Base-by-base conservation (phyloP, 306 rosid genomes). In the Abrus precatorius region DNA sequence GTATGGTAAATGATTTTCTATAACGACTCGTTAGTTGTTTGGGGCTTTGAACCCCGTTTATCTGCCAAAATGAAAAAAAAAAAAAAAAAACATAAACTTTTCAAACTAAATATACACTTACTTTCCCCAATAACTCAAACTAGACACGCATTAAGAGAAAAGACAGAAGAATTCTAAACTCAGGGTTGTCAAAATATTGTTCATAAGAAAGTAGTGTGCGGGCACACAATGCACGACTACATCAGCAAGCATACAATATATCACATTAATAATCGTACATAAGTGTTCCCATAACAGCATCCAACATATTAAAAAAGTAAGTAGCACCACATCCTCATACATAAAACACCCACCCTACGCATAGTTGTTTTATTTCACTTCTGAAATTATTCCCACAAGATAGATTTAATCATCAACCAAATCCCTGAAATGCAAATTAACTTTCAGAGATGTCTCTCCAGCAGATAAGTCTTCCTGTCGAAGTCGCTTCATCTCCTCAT, bases 401-500 rank as follows among this genome's bases (percentile, higher is more conserved):
- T 8, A 60, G 38, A 65, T 72, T 52, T 40, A 64, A 55, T 60
- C 75, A 81, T 59, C 79, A 52, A 60, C 47, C 41, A 29, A 40
- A 44, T 43, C 53, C 7, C 57, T 11, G 27, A 33, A 62, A 74
- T 10, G 72, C 34, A 45, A 44, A 49, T 61, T 55, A 95, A 89
- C 84, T 80, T 74, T 92, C 97, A 41, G 97, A 92, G 97, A 91
- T 69, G 90, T 83, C 67, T 90, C 94, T 54, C 83, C 89, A 0
- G 81, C 74, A 0, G 92, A 91, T 5, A 78, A 77, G 80, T 74
- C 90, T 44, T 85, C 91, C 9, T 50, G 82, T 79, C 48, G 89
- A 13, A 90, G 89, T 59, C 92, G 92, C 82, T 87, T 92, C 96
- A 95, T 78, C 87, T 95, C 99, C 85, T 95, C 99, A 6, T 95